Evolutionary conservation across 331 rosid genomes (phyloP), one percentile per base, ranked within the genome.

Genomic region (Cydonia oblonga): DNA sequence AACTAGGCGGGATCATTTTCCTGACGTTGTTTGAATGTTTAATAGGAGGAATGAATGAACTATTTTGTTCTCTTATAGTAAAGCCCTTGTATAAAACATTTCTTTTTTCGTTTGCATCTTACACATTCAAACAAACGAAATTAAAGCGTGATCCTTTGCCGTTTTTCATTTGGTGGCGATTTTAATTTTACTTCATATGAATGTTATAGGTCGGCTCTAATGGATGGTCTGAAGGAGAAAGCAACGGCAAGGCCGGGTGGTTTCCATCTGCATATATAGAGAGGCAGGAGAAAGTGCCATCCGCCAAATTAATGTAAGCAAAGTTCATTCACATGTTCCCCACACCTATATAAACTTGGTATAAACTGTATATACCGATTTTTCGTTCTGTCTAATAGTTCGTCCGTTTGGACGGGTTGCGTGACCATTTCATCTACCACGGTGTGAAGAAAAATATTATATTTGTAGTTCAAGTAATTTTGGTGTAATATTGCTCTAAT

Each of bases 211-310:
- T 89, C 74, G 87, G 75, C 60, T 65, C 89, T 6, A 85, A 89
- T 73, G 98, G 98, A 78, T 93, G 98, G 98, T 90, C 98, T 13
- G 87, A 90, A 86, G 98, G 98, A 83, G 88, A 88, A 78, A 85
- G 85, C 81, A 78, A 87, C 3, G 90, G 95, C 72, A 82, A 85
- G 81, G 84, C 90, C 25, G 97, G 97, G 70, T 90, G 98, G 98
- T 93, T 90, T 85, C 98, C 98, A 76, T 87, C 98, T 16, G 98
- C 98, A 65, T 93, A 93, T 64, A 83, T 90, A 58, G 87, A 84
- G 80, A 80, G 78, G 82, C 90, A 87, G 70, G 96, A 93, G 75
- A 75, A 75, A 29, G 80, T 79, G 64, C 88, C 81, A n/a, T 85
- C 81, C 32, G 81, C 46, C 86, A 86, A 79, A 77, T 51, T 81